These are phyloP conservation scores for Calonectria pseudoreteaudii DNA, from an alignment of 2,329 filamentous ascomycete species.

Conservation along the genomic window DNA sequence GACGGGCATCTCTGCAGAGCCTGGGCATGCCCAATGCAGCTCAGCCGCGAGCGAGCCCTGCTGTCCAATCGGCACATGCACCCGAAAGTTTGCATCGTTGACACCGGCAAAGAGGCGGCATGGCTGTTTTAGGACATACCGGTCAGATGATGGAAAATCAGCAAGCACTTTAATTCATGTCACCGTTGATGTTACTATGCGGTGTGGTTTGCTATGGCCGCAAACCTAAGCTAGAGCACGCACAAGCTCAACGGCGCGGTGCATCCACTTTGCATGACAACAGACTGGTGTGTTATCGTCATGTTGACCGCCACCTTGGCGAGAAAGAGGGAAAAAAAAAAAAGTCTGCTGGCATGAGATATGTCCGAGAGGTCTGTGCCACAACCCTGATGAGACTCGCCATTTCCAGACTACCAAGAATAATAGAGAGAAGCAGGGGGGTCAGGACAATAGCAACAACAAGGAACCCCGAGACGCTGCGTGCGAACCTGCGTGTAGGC, in stretches of 20 bases:
- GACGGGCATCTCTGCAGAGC: constrained; percentile 5
- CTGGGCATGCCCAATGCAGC: constrained; percentile 12
- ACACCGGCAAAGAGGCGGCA: not conserved
- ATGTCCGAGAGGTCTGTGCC: constrained; percentile 7
- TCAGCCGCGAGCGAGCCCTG: constrained; percentile 13
- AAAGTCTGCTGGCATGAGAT: not conserved
- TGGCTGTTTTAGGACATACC: not conserved
- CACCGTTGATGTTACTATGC: constrained; percentile 17
- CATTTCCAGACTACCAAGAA: constrained; percentile 3
- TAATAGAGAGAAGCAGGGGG: not conserved
- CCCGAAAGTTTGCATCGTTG: not conserved
- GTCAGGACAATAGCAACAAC: not conserved
- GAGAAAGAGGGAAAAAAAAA: not conserved
- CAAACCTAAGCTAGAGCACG: constrained; percentile 19
- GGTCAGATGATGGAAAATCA: not conserved
- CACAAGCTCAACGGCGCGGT: constrained; percentile 8
- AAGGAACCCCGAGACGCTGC: constrained; percentile 5
- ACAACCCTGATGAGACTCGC: constrained; percentile 9
- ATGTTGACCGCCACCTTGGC: constrained; percentile 7
- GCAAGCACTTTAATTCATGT: constrained; percentile 9
- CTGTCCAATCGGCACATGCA: constrained; percentile 24
- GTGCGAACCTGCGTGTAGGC: not conserved
- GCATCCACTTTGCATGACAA: constrained; percentile 1
- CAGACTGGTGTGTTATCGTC: not conserved
- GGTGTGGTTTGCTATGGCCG: constrained; percentile 11